Evolutionary conservation across 768 basidiomycete species (phyloP), one percentile per base, ranked within the genome.

Genomic region (Lyophyllum atratum): DNA sequence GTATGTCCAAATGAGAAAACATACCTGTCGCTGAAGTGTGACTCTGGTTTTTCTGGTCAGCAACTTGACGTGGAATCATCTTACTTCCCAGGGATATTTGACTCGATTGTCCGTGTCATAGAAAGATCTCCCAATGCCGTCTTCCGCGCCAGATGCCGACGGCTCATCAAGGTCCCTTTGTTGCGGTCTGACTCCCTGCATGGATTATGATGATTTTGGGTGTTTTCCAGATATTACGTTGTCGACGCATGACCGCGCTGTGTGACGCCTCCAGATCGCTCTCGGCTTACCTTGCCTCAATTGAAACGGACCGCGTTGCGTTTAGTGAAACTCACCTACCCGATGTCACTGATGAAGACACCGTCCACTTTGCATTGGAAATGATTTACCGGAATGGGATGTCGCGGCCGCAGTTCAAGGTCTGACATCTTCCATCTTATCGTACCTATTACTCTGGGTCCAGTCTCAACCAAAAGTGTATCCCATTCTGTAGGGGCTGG

Each of bases 61-160:
- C 83, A 82, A 75, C 74, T 88, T 31, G 80, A 83, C 54, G 54
- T 72, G 11, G 90, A 92, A 70, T 65, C 67, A 24, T 55, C 68
- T 3, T 77, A 77, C 53, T 82, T 85, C 59, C 68, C 72, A 7
- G 74, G 79, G 9, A 77, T 90, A 39, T 73, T 77, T 33, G 69
- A 65, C 3, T 84, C 86, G 3, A 71, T 90, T 37, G 62, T 71
- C 28, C 72, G 73, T 25, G 82, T 91, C 33, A 74, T 82, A 39
- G 61, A 67, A 46, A 80, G 86, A 22, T 89, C 89, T 3, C 68
- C 72, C 2, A 77, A 84, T 60, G 52, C 65, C 1, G 52, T 51
- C 10, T 89, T 89, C 66, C 71, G 75, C 44, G 71, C 73, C 25
- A 75, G 66, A 56, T 84, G 76, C 64, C 64, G 65, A 51, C 73